These are phyloP conservation scores for Talaromyces sp. DNA, from an alignment of 2,329 filamentous ascomycete genomes.

Conservation along the genomic window DNA sequence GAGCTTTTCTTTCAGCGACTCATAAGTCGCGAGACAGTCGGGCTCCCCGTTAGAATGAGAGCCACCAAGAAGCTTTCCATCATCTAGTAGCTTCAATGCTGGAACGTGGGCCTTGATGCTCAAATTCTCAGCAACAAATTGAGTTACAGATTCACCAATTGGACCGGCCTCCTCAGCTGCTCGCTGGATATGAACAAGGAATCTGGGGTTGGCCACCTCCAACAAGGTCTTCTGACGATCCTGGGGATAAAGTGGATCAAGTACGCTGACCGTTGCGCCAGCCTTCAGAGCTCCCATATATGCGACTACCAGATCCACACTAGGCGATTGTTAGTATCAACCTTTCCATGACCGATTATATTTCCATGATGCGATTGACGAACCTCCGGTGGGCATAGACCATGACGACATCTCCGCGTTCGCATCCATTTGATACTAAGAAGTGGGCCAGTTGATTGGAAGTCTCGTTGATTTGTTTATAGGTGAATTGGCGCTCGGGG, in stretches of 20 bases:
- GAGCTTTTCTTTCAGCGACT: constrained; percentile 56
- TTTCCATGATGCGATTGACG: too few species aligned
- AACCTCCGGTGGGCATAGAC: constrained; percentile 75
- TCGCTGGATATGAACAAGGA: constrained; percentile 72
- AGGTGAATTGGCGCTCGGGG: constrained; percentile 71
- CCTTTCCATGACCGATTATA: background rate
- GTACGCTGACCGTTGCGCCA: constrained; percentile 61
- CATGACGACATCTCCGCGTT: constrained; percentile 88
- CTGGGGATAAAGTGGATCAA: constrained; percentile 83
- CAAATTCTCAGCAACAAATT: constrained; percentile 73
- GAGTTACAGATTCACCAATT: constrained; percentile 61
- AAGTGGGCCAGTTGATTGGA: constrained; percentile 81
- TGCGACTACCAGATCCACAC: constrained; percentile 74
- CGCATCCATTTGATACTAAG: constrained; percentile 71
- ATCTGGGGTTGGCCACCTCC: constrained; percentile 74
- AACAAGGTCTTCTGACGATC: constrained; percentile 81
- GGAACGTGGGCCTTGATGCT: constrained; percentile 74
- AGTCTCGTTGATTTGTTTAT: constrained; percentile 82
- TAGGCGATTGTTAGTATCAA: background rate
- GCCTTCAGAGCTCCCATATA: constrained; percentile 75
- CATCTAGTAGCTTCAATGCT: constrained; percentile 69
- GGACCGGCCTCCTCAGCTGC: constrained; percentile 70
- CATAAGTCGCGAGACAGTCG: constrained; percentile 66
- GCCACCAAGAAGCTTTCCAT: constrained; percentile 74
- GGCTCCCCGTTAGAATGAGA: constrained; percentile 55